phyloP scores from a whole-genome alignment of 805 yeast genomes.

The Saturnispora serradocipensis region DNA sequence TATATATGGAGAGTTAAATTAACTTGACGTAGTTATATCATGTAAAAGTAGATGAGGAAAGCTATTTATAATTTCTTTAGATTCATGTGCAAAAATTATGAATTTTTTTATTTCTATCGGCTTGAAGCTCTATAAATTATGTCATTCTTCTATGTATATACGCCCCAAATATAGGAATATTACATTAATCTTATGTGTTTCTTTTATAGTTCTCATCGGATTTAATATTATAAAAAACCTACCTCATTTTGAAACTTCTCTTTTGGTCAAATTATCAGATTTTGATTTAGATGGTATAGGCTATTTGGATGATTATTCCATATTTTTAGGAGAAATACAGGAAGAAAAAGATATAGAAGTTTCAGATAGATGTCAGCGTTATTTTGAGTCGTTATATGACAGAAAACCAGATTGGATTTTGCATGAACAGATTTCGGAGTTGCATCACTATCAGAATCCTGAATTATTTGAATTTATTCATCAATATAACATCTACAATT shows the following conservation, averaged over 20 bases:
- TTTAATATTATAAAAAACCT: background rate
- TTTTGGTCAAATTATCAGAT: background rate
- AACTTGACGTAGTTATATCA: background rate
- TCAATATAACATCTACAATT: slow-evolving; percentile 9
- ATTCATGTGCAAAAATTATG: background rate
- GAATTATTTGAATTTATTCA: slow-evolving; percentile 6
- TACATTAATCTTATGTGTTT: background rate
- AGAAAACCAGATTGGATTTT: slow-evolving; percentile 35
- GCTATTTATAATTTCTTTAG: background rate
- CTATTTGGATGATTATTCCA: background rate
- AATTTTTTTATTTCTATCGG: background rate
- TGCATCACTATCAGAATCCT: slow-evolving; percentile 25
- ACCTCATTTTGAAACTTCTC: background rate
- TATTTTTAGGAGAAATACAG: background rate
- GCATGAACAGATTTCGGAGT: slow-evolving; percentile 13
- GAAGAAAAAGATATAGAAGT: background rate
- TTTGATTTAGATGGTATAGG: background rate
- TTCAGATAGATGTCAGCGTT: slow-evolving; percentile 32
- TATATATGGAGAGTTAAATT: slow-evolving; percentile 26
- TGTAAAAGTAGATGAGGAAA: background rate
- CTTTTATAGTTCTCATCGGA: background rate
- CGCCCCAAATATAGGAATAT: background rate
- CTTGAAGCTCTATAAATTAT: background rate
- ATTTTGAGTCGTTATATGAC: slow-evolving; percentile 35
- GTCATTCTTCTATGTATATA: background rate